phyloP scores from a whole-genome alignment of 495 filamentous ascomycete genomes.

The Penicillium pulvis region DNA sequence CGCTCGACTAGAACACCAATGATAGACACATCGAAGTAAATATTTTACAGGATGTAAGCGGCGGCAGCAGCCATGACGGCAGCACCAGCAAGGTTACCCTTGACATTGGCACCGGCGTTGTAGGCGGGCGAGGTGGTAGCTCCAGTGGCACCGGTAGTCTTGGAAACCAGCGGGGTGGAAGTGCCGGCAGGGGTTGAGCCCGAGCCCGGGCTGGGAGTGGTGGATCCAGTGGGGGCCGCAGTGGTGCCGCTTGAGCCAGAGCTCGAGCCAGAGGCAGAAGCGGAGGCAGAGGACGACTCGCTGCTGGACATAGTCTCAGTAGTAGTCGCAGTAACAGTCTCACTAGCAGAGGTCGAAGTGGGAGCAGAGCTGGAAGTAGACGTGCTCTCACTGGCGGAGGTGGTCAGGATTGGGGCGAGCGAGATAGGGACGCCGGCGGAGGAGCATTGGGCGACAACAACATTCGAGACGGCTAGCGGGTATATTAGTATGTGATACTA shows the following conservation, averaged over 20 bases:
- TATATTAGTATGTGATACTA: not conserved
- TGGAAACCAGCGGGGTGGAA: conserved; percentile 16
- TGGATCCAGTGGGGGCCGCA: conserved; percentile 4
- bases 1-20: not conserved
- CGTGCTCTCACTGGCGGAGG: conserved; percentile 15
- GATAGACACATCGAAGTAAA: not conserved
- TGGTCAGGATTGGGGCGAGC: conserved; percentile 37
- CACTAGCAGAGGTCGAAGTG: conserved; percentile 4
- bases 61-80: conserved; percentile 33
- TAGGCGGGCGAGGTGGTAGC: conserved; percentile 25
- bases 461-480: conserved; percentile 38
- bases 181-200: conserved; percentile 10
- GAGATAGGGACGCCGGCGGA: conserved; percentile 41
- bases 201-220: conserved; percentile 11
- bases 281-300: conserved; percentile 17
- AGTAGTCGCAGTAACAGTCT: conserved; percentile 3
- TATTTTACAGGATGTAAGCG: conserved; percentile 34
- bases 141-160: not conserved
- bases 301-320: too few species aligned
- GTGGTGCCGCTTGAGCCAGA: conserved; percentile 1
- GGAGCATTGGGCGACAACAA: conserved; percentile 37
- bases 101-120: conserved; percentile 27
- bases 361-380: conserved; percentile 7
- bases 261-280: not conserved
- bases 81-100: conserved; percentile 36